Conservation (phyloP, 2,329 filamentous ascomycete species). For the Xylogone sp. region DNA sequence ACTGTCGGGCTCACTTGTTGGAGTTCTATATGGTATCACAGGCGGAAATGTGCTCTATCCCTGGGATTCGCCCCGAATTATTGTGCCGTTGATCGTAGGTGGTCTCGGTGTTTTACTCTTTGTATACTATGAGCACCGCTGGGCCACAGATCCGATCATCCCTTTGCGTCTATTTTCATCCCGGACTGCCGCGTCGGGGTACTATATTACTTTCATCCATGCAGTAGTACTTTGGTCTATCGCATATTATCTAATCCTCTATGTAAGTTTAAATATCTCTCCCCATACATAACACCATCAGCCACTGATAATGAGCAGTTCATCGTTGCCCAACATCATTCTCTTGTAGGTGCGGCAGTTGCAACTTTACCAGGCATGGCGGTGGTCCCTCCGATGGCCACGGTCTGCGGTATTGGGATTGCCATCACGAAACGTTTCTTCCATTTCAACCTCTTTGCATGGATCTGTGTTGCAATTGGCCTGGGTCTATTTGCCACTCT, state of each 20-base stretch:
- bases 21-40: slow-evolving; percentile 55
- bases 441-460: neutral
- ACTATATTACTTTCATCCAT: neutral
- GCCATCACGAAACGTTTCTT: neutral
- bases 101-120: neutral
- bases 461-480: neutral
- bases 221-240: neutral
- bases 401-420: neutral
- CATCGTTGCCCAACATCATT: neutral
- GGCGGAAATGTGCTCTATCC: slow-evolving; percentile 60
- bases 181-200: neutral
- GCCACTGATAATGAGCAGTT: neutral
- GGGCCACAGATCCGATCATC: slow-evolving; percentile 59
- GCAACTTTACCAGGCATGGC: neutral
- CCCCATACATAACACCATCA: neutral
- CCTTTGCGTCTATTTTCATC: slow-evolving; percentile 64
- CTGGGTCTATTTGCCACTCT: neutral
- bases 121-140: neutral
- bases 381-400: neutral
- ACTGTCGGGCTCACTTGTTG: slow-evolving; percentile 54
- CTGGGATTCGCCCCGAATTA: neutral
- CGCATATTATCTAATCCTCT: neutral
- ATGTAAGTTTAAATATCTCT: neutral
- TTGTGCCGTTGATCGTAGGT: neutral
- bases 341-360: neutral